A percentile compares a stretch with the other conserved stretches of the same genome.
Evolutionary conservation across 768 basidiomycete genomes (phyloP).

Genomic region (Serendipita vermifera): DNA sequence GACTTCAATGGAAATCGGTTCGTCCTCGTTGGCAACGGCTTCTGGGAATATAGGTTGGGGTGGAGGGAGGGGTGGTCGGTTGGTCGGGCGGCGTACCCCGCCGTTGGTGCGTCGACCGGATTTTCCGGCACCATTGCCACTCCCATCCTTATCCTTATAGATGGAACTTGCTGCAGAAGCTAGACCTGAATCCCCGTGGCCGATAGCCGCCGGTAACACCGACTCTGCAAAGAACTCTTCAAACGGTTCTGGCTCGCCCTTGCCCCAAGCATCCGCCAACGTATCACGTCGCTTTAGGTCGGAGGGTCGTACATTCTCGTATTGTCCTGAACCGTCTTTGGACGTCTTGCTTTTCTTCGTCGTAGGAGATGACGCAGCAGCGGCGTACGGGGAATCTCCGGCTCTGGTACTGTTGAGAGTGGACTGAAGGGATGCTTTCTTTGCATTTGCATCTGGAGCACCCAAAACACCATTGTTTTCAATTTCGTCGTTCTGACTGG

Average conservation of each 20-base stretch:
- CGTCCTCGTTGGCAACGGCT: slow-evolving; percentile 29
- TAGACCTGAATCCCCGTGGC: slow-evolving; percentile 27
- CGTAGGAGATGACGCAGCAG: background rate
- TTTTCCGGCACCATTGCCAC: slow-evolving; percentile 24
- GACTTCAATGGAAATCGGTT: background rate
- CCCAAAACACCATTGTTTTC: background rate
- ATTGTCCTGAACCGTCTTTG: slow-evolving; percentile 24
- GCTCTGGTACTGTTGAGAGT: background rate
- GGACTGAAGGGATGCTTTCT: slow-evolving; percentile 16
- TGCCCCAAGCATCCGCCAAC: slow-evolving; percentile 87
- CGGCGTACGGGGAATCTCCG: slow-evolving; percentile 16
- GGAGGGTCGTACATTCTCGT: slow-evolving; percentile 28
- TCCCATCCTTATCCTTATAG: slow-evolving; percentile 49
- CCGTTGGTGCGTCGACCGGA: slow-evolving; percentile 31
- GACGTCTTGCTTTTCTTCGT: slow-evolving; percentile 2
- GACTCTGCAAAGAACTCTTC: slow-evolving; percentile 75
- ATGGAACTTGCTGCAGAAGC: slow-evolving; percentile 45
- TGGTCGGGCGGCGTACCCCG: slow-evolving; percentile 30
- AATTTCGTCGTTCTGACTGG: slow-evolving; percentile 19
- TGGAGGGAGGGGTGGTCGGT: slow-evolving; percentile 52
- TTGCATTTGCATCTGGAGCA: slow-evolving; percentile 25
- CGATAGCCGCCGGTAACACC: slow-evolving; percentile 42
- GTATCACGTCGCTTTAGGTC: slow-evolving; percentile 73
- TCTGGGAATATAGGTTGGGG: slow-evolving; percentile 70
- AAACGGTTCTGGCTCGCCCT: slow-evolving; percentile 81